Evolutionary conservation across 148 eudicot genomes (phyloP).

Genomic region (Rhododendron williamsianum): DNA sequence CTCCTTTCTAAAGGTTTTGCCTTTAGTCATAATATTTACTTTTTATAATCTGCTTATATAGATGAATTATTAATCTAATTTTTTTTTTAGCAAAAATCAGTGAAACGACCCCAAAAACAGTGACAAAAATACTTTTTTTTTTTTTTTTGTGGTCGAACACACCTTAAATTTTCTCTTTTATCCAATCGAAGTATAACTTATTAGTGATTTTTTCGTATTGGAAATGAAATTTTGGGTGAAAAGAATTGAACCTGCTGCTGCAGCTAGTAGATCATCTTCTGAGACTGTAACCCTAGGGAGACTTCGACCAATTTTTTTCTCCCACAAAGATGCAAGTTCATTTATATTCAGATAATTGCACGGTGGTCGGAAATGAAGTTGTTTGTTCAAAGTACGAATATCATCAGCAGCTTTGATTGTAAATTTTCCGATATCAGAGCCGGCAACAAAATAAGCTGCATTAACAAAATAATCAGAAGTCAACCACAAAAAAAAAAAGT

Average conservation of each 20-base stretch:
- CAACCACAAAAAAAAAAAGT: not conserved
- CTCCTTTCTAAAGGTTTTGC: not conserved
- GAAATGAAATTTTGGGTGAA: not conserved
- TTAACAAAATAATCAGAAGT: not conserved
- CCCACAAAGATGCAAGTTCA: slow-evolving; percentile 51
- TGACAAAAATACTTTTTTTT: not conserved
- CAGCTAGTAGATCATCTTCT: slow-evolving; percentile 27
- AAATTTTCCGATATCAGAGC: slow-evolving; percentile 40
- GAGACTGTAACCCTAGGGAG: slow-evolving; percentile 36
- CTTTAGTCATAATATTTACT: not conserved
- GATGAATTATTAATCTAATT: not conserved
- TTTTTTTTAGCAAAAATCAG: not conserved
- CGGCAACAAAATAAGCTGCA: slow-evolving; percentile 49
- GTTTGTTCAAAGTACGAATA: slow-evolving; percentile 36
- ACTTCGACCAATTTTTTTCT: slow-evolving; percentile 32
- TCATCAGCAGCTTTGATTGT: slow-evolving; percentile 33
- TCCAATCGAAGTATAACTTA: not conserved
- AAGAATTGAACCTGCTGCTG: slow-evolving; percentile 28
- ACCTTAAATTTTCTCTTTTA: not conserved
- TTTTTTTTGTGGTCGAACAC: not conserved
- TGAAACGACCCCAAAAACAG: not conserved
- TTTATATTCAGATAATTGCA: slow-evolving; percentile 38
- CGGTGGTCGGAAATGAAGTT: slow-evolving; percentile 38
- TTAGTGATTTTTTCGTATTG: not conserved
- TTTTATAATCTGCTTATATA: not conserved